Evolutionary conservation across 805 yeast species (phyloP), one percentile per base, ranked within the genome.

Genomic region (Myxozyma geophila): DNA sequence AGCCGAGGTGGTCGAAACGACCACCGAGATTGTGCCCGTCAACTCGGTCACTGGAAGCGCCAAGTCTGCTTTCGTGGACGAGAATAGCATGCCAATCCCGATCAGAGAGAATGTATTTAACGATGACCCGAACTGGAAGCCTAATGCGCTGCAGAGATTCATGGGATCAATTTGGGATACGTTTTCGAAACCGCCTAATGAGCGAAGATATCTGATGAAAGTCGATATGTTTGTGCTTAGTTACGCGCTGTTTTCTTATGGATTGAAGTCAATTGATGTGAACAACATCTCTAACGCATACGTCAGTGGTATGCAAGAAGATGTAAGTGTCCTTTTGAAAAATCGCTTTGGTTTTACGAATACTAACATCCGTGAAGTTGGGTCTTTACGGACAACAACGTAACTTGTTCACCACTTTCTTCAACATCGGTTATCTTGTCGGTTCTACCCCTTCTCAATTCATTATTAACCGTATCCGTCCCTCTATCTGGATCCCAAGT

Each of bases 271-370:
- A 58, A 76, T 87, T 56, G 90, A 87, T 71, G 80, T 80, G 54
- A 78, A 83, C 48, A 87, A 87, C 72, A 76, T 84, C 61, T 81
- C 81, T 62, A 85, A 86, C 71, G 91, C 91, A 0, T 88, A 86
- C 71, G 85, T 86, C 47, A 81, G 87, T n/a, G 88, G 89, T 35
- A 79, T 87, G 83, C 75, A 82, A 64, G 85, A 82, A 69, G 86
- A 79, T 54, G 75, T 87, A 35, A 43, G 59, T 37, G n/a, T 1
- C 4, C 49, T 0, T 17, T 23, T 33, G 2, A 2, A 7, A 9
- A 13, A 9, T 37, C 17, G 10, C 17, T 13, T 15, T 15, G 6
- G 28, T 17, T 10, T n/a, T 23, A 23, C 33, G 17, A 46, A 21
- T 13, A 9, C 36, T 50, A 15, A 13, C 48, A 39, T 78, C 62